phyloP scores from a whole-genome alignment of 352 stramenopile genomes.

The Pythium angustatum region DNA sequence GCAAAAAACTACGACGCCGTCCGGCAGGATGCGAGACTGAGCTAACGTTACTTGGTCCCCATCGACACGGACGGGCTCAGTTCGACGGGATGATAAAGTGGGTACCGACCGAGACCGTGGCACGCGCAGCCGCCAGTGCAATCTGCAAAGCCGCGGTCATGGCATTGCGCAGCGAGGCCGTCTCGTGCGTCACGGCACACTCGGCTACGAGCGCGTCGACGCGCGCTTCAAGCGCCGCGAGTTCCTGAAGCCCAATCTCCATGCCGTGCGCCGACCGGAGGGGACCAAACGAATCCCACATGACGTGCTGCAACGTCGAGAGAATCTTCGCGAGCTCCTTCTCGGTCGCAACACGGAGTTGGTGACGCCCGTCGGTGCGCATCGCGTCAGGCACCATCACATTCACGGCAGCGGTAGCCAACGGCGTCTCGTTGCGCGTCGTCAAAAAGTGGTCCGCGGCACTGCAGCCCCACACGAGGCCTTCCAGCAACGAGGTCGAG shows the following conservation, averaged over 20 bases:
- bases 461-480: conserved; percentile 92
- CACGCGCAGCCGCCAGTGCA: conserved; percentile 76
- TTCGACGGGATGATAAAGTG: conserved; percentile 80
- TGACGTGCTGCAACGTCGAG: conserved; percentile 71
- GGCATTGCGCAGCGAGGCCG: conserved; percentile 87
- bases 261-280: conserved; percentile 83
- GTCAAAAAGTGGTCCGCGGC: conserved; percentile 77
- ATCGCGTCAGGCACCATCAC: conserved; percentile 40
- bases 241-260: conserved; percentile 71
- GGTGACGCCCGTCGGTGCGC: conserved; percentile 31
- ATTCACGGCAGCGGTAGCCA: conserved; percentile 21
- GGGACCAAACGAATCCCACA: conserved; percentile 95
- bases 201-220: conserved; percentile 78
- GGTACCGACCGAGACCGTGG: conserved; percentile 82
- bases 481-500: conserved; percentile 93
- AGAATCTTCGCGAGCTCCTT: conserved; percentile 69
- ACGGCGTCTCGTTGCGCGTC: conserved; percentile 17
- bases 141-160: conserved; percentile 87
- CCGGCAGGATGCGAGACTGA: too few relatives aligned
- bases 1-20: too few relatives aligned
- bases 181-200: conserved; percentile 67
- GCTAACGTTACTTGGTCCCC: too few relatives aligned
- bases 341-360: conserved; percentile 36
- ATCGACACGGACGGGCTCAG: too few relatives aligned
- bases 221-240: conserved; percentile 77